These are phyloP conservation scores for Suhomyces prunicola DNA, from an alignment of 805 yeast genomes.

Conservation along the genomic window DNA sequence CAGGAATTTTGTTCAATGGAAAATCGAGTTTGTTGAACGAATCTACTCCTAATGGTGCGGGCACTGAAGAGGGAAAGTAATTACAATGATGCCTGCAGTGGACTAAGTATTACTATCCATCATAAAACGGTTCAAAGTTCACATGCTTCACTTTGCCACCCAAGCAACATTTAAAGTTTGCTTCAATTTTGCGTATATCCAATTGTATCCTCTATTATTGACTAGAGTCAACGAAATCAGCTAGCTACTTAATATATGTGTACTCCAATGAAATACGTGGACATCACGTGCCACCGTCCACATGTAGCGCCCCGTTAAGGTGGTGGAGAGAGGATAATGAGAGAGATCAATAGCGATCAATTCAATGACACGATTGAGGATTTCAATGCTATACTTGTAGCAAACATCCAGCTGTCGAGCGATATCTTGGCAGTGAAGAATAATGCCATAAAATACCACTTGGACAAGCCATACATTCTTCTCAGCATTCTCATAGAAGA, in stretches of 20 bases:
- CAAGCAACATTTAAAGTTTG: neutral
- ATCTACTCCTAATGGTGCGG: slow-evolving; percentile 28
- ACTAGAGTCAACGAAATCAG: neutral
- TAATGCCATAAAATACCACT: slow-evolving; percentile 1
- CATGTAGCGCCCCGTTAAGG: neutral
- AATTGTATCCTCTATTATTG: neutral
- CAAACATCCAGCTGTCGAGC: neutral
- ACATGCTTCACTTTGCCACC: neutral
- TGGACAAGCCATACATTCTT: neutral
- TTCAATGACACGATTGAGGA: slow-evolving; percentile 12
- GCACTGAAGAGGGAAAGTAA: slow-evolving; percentile 13
- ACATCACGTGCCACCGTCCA: neutral
- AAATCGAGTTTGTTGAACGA: slow-evolving; percentile 57
- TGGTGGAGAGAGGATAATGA: neutral
- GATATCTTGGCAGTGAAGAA: slow-evolving; percentile 5
- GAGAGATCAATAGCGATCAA: slow-evolving; percentile 7
- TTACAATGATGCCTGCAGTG: neutral
- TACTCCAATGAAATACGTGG: neutral
- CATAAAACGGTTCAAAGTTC: neutral
- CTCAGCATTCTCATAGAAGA: neutral
- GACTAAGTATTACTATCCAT: neutral
- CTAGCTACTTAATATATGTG: neutral
- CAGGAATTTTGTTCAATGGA: slow-evolving; percentile 44
- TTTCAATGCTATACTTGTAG: slow-evolving; percentile 15
- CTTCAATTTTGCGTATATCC: neutral